Percentiles rank a stretch among this genome's conserved stretches.
These are phyloP conservation scores for Claviceps pusilla DNA, from an alignment of 2,329 filamentous ascomycete species.

Conservation along the genomic window DNA sequence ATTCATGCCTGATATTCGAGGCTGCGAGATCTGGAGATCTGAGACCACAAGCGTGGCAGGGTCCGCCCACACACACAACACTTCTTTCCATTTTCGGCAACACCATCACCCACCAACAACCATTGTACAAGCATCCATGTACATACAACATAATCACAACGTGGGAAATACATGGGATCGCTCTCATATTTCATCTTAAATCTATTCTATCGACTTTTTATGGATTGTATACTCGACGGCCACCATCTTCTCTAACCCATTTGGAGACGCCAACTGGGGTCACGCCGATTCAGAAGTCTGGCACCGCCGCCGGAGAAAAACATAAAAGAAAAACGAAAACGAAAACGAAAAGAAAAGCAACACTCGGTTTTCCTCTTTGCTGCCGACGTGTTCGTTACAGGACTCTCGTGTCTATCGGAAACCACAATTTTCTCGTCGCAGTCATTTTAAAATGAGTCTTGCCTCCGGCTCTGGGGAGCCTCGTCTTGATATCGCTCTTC, in stretches of 20 bases:
- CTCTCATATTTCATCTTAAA: not conserved
- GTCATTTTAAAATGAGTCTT: not conserved
- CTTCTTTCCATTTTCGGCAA: not conserved
- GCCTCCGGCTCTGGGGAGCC: constrained; percentile 9
- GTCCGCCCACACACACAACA: not conserved
- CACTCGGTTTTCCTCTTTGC: not conserved
- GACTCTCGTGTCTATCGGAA: not conserved
- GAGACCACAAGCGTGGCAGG: not conserved
- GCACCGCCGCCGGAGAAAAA: not conserved
- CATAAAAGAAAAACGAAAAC: not conserved
- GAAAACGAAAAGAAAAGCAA: not conserved
- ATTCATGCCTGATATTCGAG: not conserved
- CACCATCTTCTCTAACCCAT: not conserved
- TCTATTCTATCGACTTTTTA: not conserved
- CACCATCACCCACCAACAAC: not conserved
- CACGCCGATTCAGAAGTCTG: not conserved
- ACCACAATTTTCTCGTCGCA: not conserved
- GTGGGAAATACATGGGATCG: not conserved
- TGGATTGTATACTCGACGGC: not conserved
- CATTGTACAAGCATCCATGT: no score
- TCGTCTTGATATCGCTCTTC: constrained; percentile 26
- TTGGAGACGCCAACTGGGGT: not conserved
- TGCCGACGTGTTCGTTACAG: not conserved
- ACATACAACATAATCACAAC: not conserved
- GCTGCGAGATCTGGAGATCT: not conserved